Percentiles rank a stretch among this genome's conserved stretches.
phyloP scores from a whole-genome alignment of 2,329 filamentous ascomycete genomes.

The Paraphoma sp. region DNA sequence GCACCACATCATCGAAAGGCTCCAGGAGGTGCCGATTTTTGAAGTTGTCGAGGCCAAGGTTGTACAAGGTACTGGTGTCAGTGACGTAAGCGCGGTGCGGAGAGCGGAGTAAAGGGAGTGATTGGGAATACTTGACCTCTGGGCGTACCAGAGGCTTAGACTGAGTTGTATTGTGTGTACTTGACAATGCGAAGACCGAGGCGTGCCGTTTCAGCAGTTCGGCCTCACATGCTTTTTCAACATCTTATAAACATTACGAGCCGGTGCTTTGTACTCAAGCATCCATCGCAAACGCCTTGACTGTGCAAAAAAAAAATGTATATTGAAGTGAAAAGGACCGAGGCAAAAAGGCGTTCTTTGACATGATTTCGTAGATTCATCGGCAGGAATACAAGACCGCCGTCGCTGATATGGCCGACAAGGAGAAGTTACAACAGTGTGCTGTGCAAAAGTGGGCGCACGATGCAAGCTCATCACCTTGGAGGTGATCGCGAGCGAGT shows the following conservation, averaged over 20 bases:
- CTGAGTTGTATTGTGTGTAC: too few relatives aligned
- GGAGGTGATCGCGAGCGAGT: neutral
- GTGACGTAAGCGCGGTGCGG: slow-evolving; percentile 51
- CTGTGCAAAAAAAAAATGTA: neutral
- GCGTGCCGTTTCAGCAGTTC: too few relatives aligned
- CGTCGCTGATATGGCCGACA: neutral
- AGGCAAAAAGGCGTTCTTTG: neutral
- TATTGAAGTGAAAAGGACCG: neutral
- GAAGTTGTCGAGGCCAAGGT: slow-evolving; percentile 63
- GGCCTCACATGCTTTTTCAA: too few relatives aligned
- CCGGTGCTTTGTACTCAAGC: neutral
- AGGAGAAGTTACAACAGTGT: neutral
- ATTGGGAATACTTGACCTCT: too few relatives aligned
- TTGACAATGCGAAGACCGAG: too few relatives aligned
- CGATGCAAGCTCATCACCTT: neutral
- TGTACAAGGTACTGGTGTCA: slow-evolving; percentile 61
- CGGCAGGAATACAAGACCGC: neutral
- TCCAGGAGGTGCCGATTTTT: slow-evolving; percentile 65
- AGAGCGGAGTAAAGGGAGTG: slow-evolving; percentile 14
- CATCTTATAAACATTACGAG: neutral
- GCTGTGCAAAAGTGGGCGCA: neutral
- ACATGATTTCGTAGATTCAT: neutral
- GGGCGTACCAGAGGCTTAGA: too few relatives aligned
- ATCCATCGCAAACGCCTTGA: neutral
- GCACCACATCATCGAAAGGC: slow-evolving; percentile 61